Conservation (phyloP, 1,139 yeast genomes). For the Hemisphaericaspora xylanilytica region DNA sequence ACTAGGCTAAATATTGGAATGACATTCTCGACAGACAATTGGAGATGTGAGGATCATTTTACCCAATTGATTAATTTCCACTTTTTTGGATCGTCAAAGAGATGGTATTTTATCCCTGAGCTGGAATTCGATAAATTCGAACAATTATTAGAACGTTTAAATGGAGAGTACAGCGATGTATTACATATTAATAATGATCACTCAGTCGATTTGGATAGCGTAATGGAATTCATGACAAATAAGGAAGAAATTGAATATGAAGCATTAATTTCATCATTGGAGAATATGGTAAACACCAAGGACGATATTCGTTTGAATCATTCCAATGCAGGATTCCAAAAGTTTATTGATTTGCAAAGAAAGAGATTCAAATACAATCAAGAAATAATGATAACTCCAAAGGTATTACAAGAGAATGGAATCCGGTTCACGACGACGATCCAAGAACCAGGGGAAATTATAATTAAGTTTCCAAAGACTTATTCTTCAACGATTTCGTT, state of each 20-base stretch:
- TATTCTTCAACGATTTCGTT: slow-evolving; percentile 50
- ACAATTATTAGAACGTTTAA: slow-evolving; percentile 27
- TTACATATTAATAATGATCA: slow-evolving; percentile 24
- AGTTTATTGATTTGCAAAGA: slow-evolving; percentile 19
- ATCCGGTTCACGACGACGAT: slow-evolving; percentile 45
- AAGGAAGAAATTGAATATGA: slow-evolving; percentile 25
- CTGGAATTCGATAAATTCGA: slow-evolving; percentile 64
- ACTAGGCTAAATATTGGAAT: slow-evolving; percentile 48
- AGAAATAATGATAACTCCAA: slow-evolving; percentile 50
- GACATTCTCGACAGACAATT: slow-evolving; percentile 68
- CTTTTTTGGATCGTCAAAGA: slow-evolving; percentile 64
- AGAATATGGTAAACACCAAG: slow-evolving; percentile 27
- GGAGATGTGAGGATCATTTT: slow-evolving; percentile 78
- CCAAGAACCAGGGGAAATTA: slow-evolving; percentile 61
- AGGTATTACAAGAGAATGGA: slow-evolving; percentile 41
- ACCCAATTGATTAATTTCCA: slow-evolving; percentile 65
- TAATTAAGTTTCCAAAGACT: slow-evolving; percentile 55
- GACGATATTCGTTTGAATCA: slow-evolving; percentile 26
- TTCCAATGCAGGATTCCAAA: slow-evolving; percentile 25
- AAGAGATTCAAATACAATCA: slow-evolving; percentile 25
- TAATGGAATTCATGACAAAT: slow-evolving; percentile 16
- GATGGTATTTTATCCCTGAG: slow-evolving; percentile 86
- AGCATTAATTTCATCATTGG: slow-evolving; percentile 27
- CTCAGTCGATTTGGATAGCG: slow-evolving; percentile 14
- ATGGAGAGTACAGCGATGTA: slow-evolving; percentile 15